phyloP scores from a whole-genome alignment of 2,329 filamentous ascomycete genomes.

The Albifimbria verrucaria region DNA sequence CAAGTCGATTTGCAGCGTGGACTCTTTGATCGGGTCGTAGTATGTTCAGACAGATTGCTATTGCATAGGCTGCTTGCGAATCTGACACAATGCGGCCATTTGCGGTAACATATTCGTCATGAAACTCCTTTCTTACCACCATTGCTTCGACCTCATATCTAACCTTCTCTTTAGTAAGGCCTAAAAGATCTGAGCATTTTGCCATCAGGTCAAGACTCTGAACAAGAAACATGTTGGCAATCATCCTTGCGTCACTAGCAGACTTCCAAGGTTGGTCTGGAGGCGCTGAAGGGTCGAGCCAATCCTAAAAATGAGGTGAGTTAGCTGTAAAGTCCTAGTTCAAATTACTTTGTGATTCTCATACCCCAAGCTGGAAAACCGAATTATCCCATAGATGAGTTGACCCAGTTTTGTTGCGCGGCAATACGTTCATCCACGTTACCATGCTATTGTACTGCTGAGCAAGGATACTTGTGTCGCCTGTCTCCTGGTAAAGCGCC shows the following conservation, averaged over 20 bases:
- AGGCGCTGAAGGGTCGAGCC: conserved; percentile 41
- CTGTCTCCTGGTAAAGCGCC: conserved; percentile 30
- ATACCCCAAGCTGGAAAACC: conserved; percentile 28
- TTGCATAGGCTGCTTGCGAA: conserved; percentile 33
- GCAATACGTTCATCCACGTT: conserved; percentile 29
- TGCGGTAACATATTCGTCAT: conserved; percentile 23
- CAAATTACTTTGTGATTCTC: conserved; percentile 23
- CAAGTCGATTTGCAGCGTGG: conserved; percentile 23
- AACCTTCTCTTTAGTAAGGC: conserved; percentile 17
- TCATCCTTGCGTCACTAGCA: conserved; percentile 32
- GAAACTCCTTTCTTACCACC: conserved; percentile 20
- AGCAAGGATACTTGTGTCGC: conserved; percentile 29
- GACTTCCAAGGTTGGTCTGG: conserved; percentile 29
- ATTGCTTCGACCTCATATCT: conserved; percentile 14
- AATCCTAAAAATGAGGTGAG: conserved; percentile 26
- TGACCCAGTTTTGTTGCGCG: background rate
- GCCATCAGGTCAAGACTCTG: conserved; percentile 33
- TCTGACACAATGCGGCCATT: conserved; percentile 25
- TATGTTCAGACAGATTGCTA: conserved; percentile 33
- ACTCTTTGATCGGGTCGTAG: conserved; percentile 18
- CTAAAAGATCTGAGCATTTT: conserved; percentile 27
- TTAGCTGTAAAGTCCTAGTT: conserved; percentile 14
- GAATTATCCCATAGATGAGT: background rate
- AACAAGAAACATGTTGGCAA: conserved; percentile 41
- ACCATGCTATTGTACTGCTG: conserved; percentile 34